phyloP scores from a whole-genome alignment of 306 rosid species.

The Casuarina glauca region DNA sequence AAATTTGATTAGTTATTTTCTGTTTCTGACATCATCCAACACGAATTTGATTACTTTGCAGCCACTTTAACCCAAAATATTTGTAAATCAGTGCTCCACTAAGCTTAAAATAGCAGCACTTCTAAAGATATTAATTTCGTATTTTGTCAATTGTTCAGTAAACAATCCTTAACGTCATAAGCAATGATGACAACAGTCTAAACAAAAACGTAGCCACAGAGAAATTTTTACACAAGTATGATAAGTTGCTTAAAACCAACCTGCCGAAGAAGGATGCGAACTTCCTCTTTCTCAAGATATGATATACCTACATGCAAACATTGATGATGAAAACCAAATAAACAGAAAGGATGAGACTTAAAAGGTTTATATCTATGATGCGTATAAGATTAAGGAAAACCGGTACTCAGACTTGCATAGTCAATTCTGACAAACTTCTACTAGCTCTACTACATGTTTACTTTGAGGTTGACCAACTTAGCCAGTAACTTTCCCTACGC shows the following conservation, averaged over 20 bases:
- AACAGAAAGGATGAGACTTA: not conserved
- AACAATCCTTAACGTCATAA: not conserved
- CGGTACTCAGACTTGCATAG: not conserved
- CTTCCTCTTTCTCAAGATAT: conserved; percentile 96
- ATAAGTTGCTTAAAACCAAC: conserved; percentile 51
- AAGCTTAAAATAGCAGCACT: not conserved
- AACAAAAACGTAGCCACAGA: not conserved
- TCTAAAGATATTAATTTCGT: not conserved
- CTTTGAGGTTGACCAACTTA: not conserved
- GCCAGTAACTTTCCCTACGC: not conserved
- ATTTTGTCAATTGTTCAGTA: not conserved
- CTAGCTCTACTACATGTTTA: too few relatives aligned
- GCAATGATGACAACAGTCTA: not conserved
- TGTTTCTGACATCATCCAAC: not conserved
- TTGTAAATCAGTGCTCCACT: not conserved
- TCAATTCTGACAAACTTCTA: not conserved
- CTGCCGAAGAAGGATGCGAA: conserved; percentile 89
- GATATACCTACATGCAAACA: conserved; percentile 71
- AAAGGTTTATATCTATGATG: not conserved
- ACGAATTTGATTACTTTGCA: not conserved
- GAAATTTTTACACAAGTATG: not conserved
- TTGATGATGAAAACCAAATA: conserved; percentile 32
- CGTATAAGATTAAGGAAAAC: not conserved
- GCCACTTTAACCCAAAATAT: not conserved
- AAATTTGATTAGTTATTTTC: not conserved